phyloP scores from a whole-genome alignment of 1,284 basidiomycete genomes.

The Thelephora terrestris region DNA sequence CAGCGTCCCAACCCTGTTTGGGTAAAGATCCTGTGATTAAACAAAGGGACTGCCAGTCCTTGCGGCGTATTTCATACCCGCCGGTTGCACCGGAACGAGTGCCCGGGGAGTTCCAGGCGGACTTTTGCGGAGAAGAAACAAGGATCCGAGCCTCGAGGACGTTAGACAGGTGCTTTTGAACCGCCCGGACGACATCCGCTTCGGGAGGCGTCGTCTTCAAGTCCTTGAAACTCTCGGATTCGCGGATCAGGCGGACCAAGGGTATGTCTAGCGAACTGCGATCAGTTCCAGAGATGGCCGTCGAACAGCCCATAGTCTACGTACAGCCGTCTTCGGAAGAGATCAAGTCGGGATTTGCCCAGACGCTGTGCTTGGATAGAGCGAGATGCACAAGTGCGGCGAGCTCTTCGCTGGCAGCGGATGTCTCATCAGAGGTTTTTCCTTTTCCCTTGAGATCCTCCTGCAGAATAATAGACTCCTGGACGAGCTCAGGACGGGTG shows the following conservation, averaged over 20 bases:
- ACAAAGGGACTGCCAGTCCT: conserved; percentile 28
- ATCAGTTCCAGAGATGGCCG: no score
- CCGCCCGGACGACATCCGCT: conserved; percentile 38
- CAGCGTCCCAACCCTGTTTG: conserved; percentile 45
- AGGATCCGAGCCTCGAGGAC: conserved; percentile 52
- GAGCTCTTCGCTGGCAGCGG: conserved; percentile 28
- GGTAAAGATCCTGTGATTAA: conserved; percentile 23
- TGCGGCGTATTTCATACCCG: conserved; percentile 51
- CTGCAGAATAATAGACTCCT: no score
- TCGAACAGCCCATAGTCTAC: conserved; percentile 16
- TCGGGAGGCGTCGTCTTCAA: conserved; percentile 29
- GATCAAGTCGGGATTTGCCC: conserved; percentile 40
- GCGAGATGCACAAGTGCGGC: conserved; percentile 41
- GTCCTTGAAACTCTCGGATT: conserved; percentile 9
- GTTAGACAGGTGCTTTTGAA: conserved; percentile 34
- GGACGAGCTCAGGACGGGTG: no score
- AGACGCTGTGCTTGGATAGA: conserved; percentile 56
- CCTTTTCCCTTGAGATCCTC: neutral
- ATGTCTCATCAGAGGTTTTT: neutral
- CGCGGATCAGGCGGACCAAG: conserved; percentile 38
- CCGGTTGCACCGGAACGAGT: conserved; percentile 21
- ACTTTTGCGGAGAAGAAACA: conserved; percentile 31
- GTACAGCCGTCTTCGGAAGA: conserved; percentile 39
- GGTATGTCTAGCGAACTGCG: conserved; percentile 37
- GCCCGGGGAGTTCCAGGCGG: conserved; percentile 27